Evolutionary conservation across 2,329 filamentous ascomycete species (phyloP).

Genomic region (Orbilia javanica): DNA sequence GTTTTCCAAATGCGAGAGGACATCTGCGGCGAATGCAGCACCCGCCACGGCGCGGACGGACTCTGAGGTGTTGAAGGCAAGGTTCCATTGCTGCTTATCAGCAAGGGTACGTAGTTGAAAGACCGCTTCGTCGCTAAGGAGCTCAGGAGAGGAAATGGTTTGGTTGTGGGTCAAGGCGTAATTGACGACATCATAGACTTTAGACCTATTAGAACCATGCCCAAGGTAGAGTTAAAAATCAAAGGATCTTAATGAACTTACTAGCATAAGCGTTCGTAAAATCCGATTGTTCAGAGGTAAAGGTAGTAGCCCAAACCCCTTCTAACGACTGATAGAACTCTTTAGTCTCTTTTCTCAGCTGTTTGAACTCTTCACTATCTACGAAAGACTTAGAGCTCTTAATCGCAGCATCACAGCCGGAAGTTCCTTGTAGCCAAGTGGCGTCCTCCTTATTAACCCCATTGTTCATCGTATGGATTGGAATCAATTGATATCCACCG

Average conservation of each 20-base stretch:
- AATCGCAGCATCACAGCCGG: constrained; percentile 70
- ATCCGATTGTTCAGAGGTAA: constrained; percentile 65
- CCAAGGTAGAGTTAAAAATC: neutral
- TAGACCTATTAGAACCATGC: neutral
- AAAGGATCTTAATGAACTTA: constrained; percentile 17
- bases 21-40: constrained; percentile 67
- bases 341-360: constrained; percentile 69
- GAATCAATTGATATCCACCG: constrained; percentile 85
- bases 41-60: constrained; percentile 69
- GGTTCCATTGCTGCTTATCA: constrained; percentile 81
- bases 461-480: constrained; percentile 73
- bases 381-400: constrained; percentile 72
- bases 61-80: constrained; percentile 62
- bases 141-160: constrained; percentile 62
- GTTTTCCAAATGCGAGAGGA: constrained; percentile 32
- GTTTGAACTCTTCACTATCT: constrained; percentile 67
- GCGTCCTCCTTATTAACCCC: constrained; percentile 69
- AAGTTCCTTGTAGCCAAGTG: constrained; percentile 73
- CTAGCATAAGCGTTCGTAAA: constrained; percentile 69
- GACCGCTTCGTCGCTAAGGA: constrained; percentile 71
- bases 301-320: constrained; percentile 67
- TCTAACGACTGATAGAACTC: constrained; percentile 68
- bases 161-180: constrained; percentile 71
- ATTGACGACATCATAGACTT: constrained; percentile 71
- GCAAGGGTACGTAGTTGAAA: constrained; percentile 78